These are phyloP conservation scores for Chaetoscypha palmicola DNA, from an alignment of 2,329 filamentous ascomycete genomes.

Conservation along the genomic window DNA sequence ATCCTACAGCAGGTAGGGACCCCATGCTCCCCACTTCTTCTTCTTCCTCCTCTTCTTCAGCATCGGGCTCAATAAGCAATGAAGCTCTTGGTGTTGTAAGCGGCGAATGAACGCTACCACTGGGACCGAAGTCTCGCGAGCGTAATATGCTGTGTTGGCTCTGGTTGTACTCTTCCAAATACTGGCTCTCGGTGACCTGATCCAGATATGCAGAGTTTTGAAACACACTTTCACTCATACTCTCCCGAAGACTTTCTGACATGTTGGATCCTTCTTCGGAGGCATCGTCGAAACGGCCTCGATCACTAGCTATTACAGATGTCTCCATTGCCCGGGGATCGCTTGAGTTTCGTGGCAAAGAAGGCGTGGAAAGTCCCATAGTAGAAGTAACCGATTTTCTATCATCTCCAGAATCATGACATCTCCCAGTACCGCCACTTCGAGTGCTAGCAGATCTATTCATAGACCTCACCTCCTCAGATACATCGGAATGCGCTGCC, in stretches of 20 bases:
- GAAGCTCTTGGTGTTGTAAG: slow-evolving; percentile 49
- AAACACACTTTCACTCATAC: slow-evolving; percentile 25
- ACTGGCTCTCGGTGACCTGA: slow-evolving; percentile 28
- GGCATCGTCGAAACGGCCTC: slow-evolving; percentile 31
- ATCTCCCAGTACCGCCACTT: slow-evolving; percentile 21
- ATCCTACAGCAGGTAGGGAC: slow-evolving; percentile 2
- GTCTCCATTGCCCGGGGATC: slow-evolving; percentile 8
- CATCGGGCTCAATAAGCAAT: slow-evolving; percentile 22
- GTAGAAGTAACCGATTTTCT: slow-evolving; percentile 16
- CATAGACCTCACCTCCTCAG: slow-evolving; percentile 28
- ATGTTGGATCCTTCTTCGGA: slow-evolving; percentile 28
- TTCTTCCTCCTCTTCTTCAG: slow-evolving; percentile 30
- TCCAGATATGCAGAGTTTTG: slow-evolving; percentile 28
- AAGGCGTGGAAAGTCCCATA: slow-evolving; percentile 13
- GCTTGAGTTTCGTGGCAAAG: slow-evolving; percentile 10
- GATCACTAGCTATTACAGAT: slow-evolving; percentile 25
- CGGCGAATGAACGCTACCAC: slow-evolving; percentile 32
- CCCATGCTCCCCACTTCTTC: slow-evolving; percentile 16
- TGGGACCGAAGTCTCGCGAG: slow-evolving; percentile 15
- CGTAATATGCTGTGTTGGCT: slow-evolving; percentile 20
- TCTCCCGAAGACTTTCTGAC: slow-evolving; percentile 17
- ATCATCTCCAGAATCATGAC: slow-evolving; percentile 18
- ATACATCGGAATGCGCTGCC: slow-evolving; percentile 40
- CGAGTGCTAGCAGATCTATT: slow-evolving; percentile 31
- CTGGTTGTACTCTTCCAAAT: slow-evolving; percentile 25